Evolutionary conservation across 306 rosid species (phyloP).

Genomic region (Ochetophila trinervis): DNA sequence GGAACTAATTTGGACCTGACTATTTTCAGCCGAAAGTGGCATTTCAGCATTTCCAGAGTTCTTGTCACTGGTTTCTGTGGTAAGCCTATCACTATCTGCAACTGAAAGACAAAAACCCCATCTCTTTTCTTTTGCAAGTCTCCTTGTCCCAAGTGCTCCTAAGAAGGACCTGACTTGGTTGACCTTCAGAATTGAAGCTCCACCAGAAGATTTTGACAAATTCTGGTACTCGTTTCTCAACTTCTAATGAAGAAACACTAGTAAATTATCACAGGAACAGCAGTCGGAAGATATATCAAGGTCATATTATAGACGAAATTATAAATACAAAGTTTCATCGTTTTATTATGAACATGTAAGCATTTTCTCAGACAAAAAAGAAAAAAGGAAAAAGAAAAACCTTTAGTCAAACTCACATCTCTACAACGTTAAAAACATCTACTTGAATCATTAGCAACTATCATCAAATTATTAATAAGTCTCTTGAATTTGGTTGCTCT

Average conservation of each 20-base stretch:
- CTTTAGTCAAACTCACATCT: no score
- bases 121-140: slow-evolving; percentile 40
- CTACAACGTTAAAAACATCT: no score
- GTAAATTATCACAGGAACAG: slow-evolving; percentile 25
- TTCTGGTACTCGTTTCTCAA: slow-evolving; percentile 51
- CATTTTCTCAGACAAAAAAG: no score
- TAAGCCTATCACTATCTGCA: slow-evolving; percentile 62
- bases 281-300: slow-evolving; percentile 12
- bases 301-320: not conserved
- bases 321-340: not conserved
- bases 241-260: slow-evolving; percentile 41
- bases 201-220: slow-evolving; percentile 45
- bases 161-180: slow-evolving; percentile 37
- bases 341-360: no score
- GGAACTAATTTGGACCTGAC: slow-evolving; percentile 33
- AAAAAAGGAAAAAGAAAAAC: no score
- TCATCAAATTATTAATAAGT: no score
- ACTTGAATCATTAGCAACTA: no score
- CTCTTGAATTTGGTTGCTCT: no score
- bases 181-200: slow-evolving; percentile 46
- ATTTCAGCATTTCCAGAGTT: slow-evolving; percentile 35
- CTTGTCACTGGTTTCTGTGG: slow-evolving; percentile 47
- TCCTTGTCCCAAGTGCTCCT: slow-evolving; percentile 35
- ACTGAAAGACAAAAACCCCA: slow-evolving; percentile 42
- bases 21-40: slow-evolving; percentile 29